Percentiles rank a stretch among this genome's conserved stretches.
These are phyloP conservation scores for Soucietia sequanensis DNA, from an alignment of 805 yeast genomes.

Conservation along the genomic window DNA sequence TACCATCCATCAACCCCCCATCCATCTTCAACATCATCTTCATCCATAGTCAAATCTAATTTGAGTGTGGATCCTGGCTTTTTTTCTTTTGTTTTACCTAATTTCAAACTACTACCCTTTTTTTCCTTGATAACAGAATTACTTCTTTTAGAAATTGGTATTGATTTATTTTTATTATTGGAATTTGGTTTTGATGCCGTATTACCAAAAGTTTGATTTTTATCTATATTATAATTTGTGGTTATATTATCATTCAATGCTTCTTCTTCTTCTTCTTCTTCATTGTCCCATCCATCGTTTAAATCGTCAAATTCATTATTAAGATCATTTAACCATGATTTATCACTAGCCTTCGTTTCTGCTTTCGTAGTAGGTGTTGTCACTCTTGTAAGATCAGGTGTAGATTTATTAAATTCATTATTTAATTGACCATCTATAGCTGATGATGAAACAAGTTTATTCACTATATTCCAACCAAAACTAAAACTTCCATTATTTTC, in stretches of 20 bases:
- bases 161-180: too few relatives aligned
- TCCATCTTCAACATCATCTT: conserved; percentile 21
- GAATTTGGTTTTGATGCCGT: conserved; percentile 4
- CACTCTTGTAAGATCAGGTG: conserved; percentile 33
- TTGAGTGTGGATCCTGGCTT: conserved; percentile 22
- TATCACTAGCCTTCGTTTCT: conserved; percentile 4
- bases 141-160: too few relatives aligned
- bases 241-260: too few relatives aligned
- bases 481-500: conserved; percentile 13
- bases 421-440: conserved; percentile 32
- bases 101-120: conserved; percentile 18
- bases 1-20: conserved; percentile 26
- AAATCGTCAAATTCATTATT: conserved; percentile 18
- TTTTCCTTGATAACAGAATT: too few relatives aligned
- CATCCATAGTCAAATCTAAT: conserved; percentile 23
- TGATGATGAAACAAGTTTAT: conserved; percentile 30
- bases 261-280: conserved; percentile 8
- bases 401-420: conserved; percentile 34
- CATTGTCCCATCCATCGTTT: conserved; percentile 23
- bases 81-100: conserved; percentile 16
- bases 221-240: too few relatives aligned
- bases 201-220: too few relatives aligned
- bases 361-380: conserved; percentile 21
- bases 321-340: too few relatives aligned
- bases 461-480: conserved; percentile 39